phyloP scores from a whole-genome alignment of 148 eudicot genomes.

The Rhododendron henanense region DNA sequence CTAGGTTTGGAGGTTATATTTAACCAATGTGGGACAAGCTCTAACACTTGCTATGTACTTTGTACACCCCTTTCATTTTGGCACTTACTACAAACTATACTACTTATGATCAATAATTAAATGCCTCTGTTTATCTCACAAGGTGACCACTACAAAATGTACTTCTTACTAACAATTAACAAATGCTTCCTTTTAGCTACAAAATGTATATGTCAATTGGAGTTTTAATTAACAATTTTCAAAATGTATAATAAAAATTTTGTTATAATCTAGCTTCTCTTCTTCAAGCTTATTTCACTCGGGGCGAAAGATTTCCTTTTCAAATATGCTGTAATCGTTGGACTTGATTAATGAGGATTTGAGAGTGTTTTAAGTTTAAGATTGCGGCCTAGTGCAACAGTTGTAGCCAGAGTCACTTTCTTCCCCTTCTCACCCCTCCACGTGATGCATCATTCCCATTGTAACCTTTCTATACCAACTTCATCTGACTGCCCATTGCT shows the following conservation, averaged over 20 bases:
- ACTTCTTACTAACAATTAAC: background rate
- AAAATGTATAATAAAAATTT: background rate
- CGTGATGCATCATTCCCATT: background rate
- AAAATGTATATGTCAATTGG: background rate
- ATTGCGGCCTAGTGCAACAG: background rate
- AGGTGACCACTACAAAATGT: background rate
- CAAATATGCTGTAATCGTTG: background rate
- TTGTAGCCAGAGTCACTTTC: background rate
- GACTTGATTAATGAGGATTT: background rate
- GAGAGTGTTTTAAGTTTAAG: background rate
- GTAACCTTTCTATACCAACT: background rate
- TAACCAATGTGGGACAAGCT: no score
- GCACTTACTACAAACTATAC: background rate
- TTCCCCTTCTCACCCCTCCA: background rate
- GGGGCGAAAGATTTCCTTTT: background rate
- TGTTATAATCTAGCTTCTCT: background rate
- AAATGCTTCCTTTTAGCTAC: background rate
- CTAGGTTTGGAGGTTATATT: no score
- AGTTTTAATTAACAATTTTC: background rate
- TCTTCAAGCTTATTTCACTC: background rate
- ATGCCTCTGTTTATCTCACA: background rate
- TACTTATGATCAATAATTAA: background rate
- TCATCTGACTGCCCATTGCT: background rate
- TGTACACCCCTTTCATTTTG: background rate
- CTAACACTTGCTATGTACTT: background rate